Percentiles rank a stretch among this genome's conserved stretches.
Conservation (phyloP, 1,139 yeast genomes). For the Pneumocystis jirovecii region DNA sequence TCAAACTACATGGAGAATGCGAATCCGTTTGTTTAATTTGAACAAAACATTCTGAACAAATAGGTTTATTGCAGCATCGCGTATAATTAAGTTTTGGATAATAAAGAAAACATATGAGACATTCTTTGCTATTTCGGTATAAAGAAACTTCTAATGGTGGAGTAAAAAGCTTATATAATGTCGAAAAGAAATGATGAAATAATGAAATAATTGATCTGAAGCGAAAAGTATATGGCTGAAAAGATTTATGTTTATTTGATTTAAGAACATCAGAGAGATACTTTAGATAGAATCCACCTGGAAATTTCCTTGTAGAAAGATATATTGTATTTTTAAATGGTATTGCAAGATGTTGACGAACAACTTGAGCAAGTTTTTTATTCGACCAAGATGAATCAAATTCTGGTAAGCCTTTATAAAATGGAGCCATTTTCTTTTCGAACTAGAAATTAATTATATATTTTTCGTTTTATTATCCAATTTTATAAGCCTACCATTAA, state of each 20-base stretch:
- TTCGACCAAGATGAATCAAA: constrained; percentile 63
- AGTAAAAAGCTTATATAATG: constrained; percentile 7
- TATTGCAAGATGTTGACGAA: constrained; percentile 18
- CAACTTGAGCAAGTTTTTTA: constrained; percentile 45
- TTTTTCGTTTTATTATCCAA: background rate
- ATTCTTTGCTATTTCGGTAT: constrained; percentile 57
- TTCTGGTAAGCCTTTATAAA: constrained; percentile 78
- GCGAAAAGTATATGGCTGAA: constrained; percentile 4
- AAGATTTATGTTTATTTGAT: background rate
- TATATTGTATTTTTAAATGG: background rate
- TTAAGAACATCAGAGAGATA: background rate
- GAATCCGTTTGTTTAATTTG: constrained; percentile 91
- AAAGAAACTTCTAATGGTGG: constrained; percentile 29
- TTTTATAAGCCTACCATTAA: background rate
- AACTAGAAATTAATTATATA: constrained; percentile 18
- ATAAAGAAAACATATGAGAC: constrained; percentile 86
- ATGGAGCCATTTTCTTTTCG: constrained; percentile 67
- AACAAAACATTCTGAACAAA: constrained; percentile 92
- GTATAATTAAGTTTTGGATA: constrained; percentile 67
- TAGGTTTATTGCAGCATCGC: constrained; percentile 86
- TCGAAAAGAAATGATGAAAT: constrained; percentile 1
- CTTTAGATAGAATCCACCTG: background rate
- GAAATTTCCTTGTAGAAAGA: background rate
- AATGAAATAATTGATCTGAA: constrained; percentile 11
- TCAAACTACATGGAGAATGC: constrained; percentile 50